Evolutionary conservation across 2,329 filamentous ascomycete species (phyloP), one percentile per base, ranked within the genome.

Genomic region (Nemania sp.): DNA sequence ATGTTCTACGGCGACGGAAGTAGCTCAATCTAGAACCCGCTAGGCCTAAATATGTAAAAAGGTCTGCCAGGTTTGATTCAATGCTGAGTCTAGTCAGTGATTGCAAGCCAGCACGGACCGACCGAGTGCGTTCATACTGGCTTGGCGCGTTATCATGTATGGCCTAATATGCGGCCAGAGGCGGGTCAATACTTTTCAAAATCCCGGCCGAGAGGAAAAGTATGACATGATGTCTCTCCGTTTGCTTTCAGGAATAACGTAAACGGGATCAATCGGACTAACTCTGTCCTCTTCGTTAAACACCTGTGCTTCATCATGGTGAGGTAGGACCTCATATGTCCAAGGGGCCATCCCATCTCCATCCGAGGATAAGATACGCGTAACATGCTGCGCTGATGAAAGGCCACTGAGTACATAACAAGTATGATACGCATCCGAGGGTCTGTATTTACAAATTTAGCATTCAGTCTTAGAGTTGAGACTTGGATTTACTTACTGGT

Each of bases 341-440:
- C 79, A 80, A 66, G 74, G 69, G 74, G 76, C 72, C 67, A 78
- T 77, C 83, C 85, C 88, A 62, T 77, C 68, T 74, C 76, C 72
- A 70, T 75, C 72, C 71, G 73, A 68, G 72, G 68, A 76, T 74
- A 76, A 77, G 67, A 78, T 79, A 73, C 76, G 77, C 77, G 76
- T 79, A 66, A 85, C 83, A 79, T 97, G 88, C 81, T 97, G 93
- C 26, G 91, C 91, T 61, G 90, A 91, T 79, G 93, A 96, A 72
- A 98, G 84, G 5, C 95, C 95, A 24, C 92, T 90, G 22, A 98
- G 87, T 32, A 94, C 93, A 81, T 98, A 98, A 82, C 93, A 96
- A 52, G 93, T 93, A 81, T 98, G 95, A 77, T 98, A 98, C 56
- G 92, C 90, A 82, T 98, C 95, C 4, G 94, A 90, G 68, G 86